Evolutionary conservation across 2,329 filamentous ascomycete species (phyloP).

Genomic region (Colletotrichum kahawae): DNA sequence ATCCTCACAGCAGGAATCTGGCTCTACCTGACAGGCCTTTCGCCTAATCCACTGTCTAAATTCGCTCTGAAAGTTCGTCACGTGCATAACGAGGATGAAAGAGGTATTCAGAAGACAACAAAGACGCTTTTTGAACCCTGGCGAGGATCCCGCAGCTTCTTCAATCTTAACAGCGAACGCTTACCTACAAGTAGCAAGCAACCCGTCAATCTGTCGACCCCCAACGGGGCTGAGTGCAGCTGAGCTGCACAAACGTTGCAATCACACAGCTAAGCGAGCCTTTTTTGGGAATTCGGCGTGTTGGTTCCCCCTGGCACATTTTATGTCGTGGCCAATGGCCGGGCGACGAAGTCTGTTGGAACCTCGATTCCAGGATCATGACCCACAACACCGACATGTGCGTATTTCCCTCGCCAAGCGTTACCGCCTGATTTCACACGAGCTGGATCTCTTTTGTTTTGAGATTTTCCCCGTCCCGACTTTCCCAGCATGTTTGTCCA

Average conservation of each 20-base stretch:
- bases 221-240: not conserved
- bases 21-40: too few species aligned
- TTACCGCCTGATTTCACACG: not conserved
- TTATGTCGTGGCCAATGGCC: not conserved
- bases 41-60: not conserved
- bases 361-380: not conserved
- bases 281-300: not conserved
- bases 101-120: not conserved
- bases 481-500: fast-evolving
- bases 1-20: too few species aligned
- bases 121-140: not conserved
- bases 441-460: not conserved
- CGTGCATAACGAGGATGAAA: not conserved
- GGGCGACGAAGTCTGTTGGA: not conserved
- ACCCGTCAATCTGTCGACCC: not conserved
- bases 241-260: not conserved
- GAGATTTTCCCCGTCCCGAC: not conserved
- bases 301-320: not conserved
- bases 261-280: not conserved
- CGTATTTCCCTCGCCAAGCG: not conserved
- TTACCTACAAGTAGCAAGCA: not conserved
- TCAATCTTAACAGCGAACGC: not conserved
- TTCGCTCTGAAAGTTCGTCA: not conserved
- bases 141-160: not conserved
- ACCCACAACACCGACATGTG: not conserved